Evolutionary conservation across 73 alveolate species (phyloP).

Genomic region (Stentor coeruleus): DNA sequence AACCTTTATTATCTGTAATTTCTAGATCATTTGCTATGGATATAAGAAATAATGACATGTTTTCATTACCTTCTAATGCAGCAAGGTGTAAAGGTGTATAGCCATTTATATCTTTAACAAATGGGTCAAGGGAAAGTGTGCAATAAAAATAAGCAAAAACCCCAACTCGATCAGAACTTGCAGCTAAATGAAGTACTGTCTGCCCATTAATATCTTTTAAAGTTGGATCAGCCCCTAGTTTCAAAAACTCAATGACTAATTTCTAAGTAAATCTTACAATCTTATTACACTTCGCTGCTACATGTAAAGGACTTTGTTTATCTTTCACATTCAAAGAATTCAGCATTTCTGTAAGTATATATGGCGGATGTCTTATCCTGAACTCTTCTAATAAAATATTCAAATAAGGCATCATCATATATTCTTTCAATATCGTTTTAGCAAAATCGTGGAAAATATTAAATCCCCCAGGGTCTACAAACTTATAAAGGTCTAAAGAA

Average conservation of each 20-base stretch:
- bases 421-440: not conserved
- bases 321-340: not conserved
- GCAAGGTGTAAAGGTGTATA: not conserved
- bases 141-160: not conserved
- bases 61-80: not conserved
- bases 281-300: slow-evolving; percentile 23
- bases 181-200: slow-evolving; percentile 27
- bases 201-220: slow-evolving; percentile 31
- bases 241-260: not conserved
- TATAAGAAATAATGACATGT: not conserved
- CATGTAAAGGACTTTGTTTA: slow-evolving; percentile 33
- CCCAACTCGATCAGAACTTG: not conserved
- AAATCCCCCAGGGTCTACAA: not conserved
- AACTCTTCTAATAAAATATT: not conserved
- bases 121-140: not conserved
- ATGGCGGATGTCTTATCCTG: not conserved
- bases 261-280: not conserved
- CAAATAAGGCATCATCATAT: not conserved
- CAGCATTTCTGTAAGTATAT: not conserved
- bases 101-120: not conserved
- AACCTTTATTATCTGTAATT: not conserved
- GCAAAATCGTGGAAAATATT: not conserved
- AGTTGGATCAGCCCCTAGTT: slow-evolving; percentile 28
- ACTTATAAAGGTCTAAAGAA: not conserved
- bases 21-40: not conserved